Percentiles rank a stretch among this genome's conserved stretches.
phyloP scores from a whole-genome alignment of 345 rosid genomes.

The Hibiscus tridactylites region DNA sequence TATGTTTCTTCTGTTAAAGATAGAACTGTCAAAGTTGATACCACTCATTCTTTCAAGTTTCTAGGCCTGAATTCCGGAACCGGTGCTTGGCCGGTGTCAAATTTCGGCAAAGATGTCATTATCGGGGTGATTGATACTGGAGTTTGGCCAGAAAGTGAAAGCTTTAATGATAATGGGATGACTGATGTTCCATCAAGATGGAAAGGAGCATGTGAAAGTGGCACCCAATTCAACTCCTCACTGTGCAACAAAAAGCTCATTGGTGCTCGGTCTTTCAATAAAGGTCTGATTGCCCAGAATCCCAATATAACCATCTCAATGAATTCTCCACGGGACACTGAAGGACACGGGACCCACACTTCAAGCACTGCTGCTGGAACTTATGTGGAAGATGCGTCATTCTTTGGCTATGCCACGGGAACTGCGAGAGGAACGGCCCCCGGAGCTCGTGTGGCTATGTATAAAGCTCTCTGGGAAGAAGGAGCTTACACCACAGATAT shows the following conservation, averaged over 20 bases:
- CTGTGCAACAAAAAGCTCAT: not conserved
- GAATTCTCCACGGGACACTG: not conserved
- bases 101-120: not conserved
- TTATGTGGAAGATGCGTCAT: not conserved
- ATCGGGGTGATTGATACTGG: not conserved
- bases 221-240: not conserved
- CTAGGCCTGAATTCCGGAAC: not conserved
- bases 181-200: not conserved
- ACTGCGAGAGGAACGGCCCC: not conserved
- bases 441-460: not conserved
- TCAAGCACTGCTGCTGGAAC: not conserved
- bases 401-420: not conserved
- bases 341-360: not conserved
- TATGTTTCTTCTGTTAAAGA: not conserved
- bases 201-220: not conserved
- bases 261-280: not conserved
- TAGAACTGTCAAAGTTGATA: not conserved
- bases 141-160: conserved; percentile 2
- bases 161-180: not conserved
- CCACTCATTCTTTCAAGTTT: not conserved
- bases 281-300: not conserved
- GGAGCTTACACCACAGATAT: not conserved
- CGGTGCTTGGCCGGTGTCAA: not conserved
- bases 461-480: not conserved
- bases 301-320: not conserved